Conservation (phyloP, 176 grass and related monocot genomes). For the Ensete glaucum region DNA sequence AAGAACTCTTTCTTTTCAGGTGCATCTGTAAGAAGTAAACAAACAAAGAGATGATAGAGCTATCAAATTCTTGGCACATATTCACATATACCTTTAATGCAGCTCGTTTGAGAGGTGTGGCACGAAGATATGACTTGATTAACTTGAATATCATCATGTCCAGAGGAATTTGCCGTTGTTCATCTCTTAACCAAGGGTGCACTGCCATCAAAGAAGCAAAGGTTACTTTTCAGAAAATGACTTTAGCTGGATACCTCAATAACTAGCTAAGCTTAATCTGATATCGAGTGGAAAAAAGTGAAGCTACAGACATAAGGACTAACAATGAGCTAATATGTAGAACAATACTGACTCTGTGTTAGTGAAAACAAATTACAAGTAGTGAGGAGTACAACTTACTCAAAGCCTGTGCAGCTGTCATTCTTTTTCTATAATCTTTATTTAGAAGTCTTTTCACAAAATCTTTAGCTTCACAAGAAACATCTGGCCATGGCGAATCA, state of each 20-base stretch:
- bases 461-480: constrained; percentile 82
- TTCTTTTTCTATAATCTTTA: constrained; percentile 98
- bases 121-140: constrained; percentile 88
- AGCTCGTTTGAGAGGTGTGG: constrained; percentile 75
- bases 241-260: not conserved
- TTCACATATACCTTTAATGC: constrained; percentile 68
- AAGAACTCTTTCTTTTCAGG: not conserved
- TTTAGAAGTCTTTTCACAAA: constrained; percentile 96
- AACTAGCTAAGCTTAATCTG: constrained; percentile 2
- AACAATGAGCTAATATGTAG: not conserved
- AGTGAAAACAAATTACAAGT: not conserved
- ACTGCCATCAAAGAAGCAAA: constrained; percentile 31
- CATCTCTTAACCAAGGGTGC: constrained; percentile 84
- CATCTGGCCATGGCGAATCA: constrained; percentile 89
- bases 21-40: not conserved
- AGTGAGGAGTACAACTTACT: constrained; percentile 45
- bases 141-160: constrained; percentile 79
- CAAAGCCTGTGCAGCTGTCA: constrained; percentile 95
- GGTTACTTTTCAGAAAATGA: not conserved
- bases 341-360: not conserved
- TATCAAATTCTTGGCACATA: not conserved
- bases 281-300: not conserved
- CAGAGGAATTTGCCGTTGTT: constrained; percentile 58
- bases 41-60: constrained; percentile 4
- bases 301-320: constrained; percentile 1